Evolutionary conservation across 345 rosid species (phyloP).

Genomic region (Eucalyptus erythrocorys): DNA sequence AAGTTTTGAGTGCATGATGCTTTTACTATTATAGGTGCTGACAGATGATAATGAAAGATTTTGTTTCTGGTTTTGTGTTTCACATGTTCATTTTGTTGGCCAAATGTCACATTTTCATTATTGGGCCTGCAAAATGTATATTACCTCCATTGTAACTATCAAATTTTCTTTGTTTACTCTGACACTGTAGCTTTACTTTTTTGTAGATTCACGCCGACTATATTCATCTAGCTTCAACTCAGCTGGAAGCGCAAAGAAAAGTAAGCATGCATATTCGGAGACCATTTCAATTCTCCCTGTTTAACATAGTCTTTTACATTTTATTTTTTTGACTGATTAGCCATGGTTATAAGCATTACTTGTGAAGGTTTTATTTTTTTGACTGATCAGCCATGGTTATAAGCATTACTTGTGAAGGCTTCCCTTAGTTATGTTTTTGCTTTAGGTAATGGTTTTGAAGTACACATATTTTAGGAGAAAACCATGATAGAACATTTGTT

Average conservation of each 20-base stretch:
- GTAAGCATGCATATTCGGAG: constrained; percentile 31
- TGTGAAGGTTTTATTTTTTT: no score
- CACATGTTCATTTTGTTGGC: neutral
- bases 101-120: no score
- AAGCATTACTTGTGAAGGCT: no score
- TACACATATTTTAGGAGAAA: no score
- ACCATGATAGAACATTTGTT: no score
- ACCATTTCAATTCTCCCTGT: no score
- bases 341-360: no score
- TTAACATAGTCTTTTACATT: no score
- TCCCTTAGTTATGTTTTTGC: no score
- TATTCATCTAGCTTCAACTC: constrained; percentile 78
- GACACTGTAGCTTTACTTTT: neutral
- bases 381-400: no score
- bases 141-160: neutral
- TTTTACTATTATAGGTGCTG: neutral
- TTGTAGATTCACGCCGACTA: constrained; percentile 77
- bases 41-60: neutral
- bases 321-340: no score
- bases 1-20: neutral
- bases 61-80: neutral
- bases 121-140: neutral
- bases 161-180: neutral
- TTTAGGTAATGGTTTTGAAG: no score
- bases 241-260: constrained; percentile 75